Evolutionary conservation across 116 monocot species (phyloP).

Genomic region (Iris pallida): DNA sequence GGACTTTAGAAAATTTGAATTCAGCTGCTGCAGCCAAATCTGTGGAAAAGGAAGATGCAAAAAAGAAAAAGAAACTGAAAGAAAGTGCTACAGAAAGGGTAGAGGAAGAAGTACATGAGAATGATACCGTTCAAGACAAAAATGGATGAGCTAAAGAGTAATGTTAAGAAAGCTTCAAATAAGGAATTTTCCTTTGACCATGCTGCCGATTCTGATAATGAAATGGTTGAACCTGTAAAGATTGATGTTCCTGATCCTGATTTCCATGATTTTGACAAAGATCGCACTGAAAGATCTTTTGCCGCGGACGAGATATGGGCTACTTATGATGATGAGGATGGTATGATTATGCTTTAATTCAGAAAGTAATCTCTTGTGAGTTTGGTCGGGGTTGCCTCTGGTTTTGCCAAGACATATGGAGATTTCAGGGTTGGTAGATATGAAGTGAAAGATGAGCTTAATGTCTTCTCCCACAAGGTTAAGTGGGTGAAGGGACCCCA

Average conservation of each 20-base stretch:
- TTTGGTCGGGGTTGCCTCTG: conserved; percentile 64
- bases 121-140: background rate
- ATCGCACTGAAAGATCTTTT: conserved; percentile 67
- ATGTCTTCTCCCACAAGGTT: conserved; percentile 87
- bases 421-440: conserved; percentile 67
- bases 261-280: conserved; percentile 85
- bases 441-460: conserved; percentile 55
- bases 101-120: background rate
- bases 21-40: conserved; percentile 14
- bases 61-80: conserved; percentile 27
- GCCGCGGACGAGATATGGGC: conserved; percentile 83
- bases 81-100: conserved; percentile 9
- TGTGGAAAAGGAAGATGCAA: conserved; percentile 22
- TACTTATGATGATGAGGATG: conserved; percentile 92
- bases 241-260: conserved; percentile 94
- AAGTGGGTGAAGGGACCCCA: conserved; percentile 73
- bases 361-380: conserved; percentile 79
- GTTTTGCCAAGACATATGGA: conserved; percentile 86
- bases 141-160: background rate
- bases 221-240: conserved; percentile 22
- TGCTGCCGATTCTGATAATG: conserved; percentile 21
- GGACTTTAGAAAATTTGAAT: conserved; percentile 29
- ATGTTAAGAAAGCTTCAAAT: conserved; percentile 4
- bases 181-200: conserved; percentile 8
- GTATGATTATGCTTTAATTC: conserved; percentile 81